Conservation (phyloP, 2,329 filamentous ascomycete genomes). For the Hysterium pulicare region DNA sequence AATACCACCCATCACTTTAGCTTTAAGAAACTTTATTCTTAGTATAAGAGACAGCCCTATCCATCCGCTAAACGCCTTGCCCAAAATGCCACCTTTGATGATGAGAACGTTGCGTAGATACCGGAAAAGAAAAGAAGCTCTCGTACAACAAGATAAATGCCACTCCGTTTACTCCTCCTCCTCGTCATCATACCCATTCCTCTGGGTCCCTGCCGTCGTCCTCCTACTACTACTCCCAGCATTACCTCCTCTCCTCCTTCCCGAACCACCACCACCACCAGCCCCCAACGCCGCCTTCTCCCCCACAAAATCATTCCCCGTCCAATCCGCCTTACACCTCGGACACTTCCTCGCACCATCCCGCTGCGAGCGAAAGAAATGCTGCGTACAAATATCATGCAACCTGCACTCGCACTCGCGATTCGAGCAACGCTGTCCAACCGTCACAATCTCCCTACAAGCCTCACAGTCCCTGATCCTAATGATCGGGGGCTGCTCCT, state of each 20-base stretch:
- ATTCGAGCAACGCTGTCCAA: conserved; percentile 31
- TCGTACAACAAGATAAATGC: too few relatives aligned
- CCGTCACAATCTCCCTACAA: conserved; percentile 84
- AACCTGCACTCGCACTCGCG: conserved; percentile 8
- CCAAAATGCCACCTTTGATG: too few relatives aligned
- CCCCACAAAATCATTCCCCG: conserved; percentile 52
- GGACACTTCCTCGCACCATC: conserved; percentile 24
- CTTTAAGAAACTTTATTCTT: too few relatives aligned
- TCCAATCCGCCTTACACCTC: conserved; percentile 27
- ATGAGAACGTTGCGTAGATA: too few relatives aligned
- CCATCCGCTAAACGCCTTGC: too few relatives aligned
- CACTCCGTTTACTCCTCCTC: too few relatives aligned
- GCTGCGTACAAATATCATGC: conserved; percentile 33
- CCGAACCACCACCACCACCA: neutral
- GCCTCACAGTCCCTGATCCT: conserved; percentile 84
- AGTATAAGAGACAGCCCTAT: too few relatives aligned
- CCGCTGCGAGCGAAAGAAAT: conserved; percentile 23
- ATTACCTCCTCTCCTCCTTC: conserved; percentile 4
- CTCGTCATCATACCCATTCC: too few relatives aligned
- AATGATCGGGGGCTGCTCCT: conserved; percentile 47
- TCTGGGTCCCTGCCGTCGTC: too few relatives aligned
- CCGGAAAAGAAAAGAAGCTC: too few relatives aligned
- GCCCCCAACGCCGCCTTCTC: conserved; percentile 21
- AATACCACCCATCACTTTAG: too few relatives aligned
- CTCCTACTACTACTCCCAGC: neutral